Conservation (phyloP, 1,284 basidiomycete species). For the Leucoagaricus sp. region DNA sequence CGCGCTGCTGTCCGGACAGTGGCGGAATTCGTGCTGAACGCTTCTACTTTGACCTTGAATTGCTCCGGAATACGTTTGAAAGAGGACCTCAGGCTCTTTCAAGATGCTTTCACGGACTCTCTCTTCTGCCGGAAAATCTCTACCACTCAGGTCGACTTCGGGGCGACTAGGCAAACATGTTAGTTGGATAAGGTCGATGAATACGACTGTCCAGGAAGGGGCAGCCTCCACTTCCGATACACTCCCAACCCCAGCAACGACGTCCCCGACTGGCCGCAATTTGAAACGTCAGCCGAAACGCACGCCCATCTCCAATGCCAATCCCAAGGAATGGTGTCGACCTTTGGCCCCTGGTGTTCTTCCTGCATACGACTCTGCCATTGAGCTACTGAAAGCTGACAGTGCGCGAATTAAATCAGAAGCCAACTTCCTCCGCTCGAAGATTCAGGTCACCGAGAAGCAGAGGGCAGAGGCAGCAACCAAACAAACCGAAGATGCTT, state of each 20-base stretch:
- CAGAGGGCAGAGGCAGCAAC: conserved; percentile 29
- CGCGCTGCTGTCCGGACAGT: background rate
- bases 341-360: conserved; percentile 68
- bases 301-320: conserved; percentile 49
- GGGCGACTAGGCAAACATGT: background rate
- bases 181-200: conserved; percentile 5
- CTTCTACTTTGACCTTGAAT: background rate
- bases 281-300: conserved; percentile 33
- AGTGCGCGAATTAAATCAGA: conserved; percentile 40
- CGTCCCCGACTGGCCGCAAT: conserved; percentile 11
- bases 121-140: background rate
- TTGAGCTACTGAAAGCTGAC: conserved; percentile 64
- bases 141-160: background rate
- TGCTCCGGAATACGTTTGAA: background rate
- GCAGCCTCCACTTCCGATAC: background rate
- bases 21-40: background rate
- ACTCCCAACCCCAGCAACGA: background rate
- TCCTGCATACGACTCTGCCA: conserved; percentile 83
- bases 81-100: background rate
- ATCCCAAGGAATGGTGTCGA: conserved; percentile 64
- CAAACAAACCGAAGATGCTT: conserved; percentile 27
- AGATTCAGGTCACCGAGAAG: conserved; percentile 31
- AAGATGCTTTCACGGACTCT: conserved; percentile 4
- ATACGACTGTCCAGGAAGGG: background rate
- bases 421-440: conserved; percentile 30